A percentile compares a stretch with the other conserved stretches of the same genome.
Evolutionary conservation across 2,329 filamentous ascomycete genomes (phyloP).

Genomic region (Neonectria coccinea): DNA sequence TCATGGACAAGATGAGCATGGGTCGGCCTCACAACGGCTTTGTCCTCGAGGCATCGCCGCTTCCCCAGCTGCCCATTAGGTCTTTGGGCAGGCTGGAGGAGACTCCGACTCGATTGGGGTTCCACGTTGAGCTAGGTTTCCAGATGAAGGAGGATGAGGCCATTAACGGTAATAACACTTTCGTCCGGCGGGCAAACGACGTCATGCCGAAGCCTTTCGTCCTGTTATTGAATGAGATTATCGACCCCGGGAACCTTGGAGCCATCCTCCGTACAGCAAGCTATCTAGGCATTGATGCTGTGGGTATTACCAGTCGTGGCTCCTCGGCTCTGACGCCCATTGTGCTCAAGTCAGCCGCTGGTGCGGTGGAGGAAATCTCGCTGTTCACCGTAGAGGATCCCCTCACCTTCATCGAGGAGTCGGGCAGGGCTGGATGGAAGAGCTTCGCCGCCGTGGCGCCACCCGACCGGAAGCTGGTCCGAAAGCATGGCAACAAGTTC

Average conservation of each 20-base stretch:
- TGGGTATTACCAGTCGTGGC: constrained; percentile 79
- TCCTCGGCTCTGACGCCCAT: constrained; percentile 81
- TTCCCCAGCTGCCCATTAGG: constrained; percentile 77
- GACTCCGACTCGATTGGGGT: constrained; percentile 60
- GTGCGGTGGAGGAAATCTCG: constrained; percentile 83
- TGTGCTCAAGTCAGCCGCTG: constrained; percentile 87
- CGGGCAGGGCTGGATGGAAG: constrained; percentile 79
- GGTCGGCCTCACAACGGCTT: constrained; percentile 91
- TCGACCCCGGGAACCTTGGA: constrained; percentile 91
- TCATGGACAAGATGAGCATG: constrained; percentile 86
- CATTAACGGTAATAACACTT: constrained; percentile 76
- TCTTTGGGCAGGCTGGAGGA: constrained; percentile 65
- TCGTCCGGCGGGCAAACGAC: constrained; percentile 53
- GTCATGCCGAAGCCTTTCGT: constrained; percentile 72
- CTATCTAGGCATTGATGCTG: constrained; percentile 89
- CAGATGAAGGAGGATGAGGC: constrained; percentile 80
- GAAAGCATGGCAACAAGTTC: constrained; percentile 55
- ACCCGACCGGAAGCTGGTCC: constrained; percentile 50
- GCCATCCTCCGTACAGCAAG: constrained; percentile 89
- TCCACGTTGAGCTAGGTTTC: constrained; percentile 69
- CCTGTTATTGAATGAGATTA: constrained; percentile 78
- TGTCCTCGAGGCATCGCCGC: constrained; percentile 85
- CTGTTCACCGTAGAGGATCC: constrained; percentile 78
- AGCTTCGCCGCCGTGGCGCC: constrained; percentile 80
- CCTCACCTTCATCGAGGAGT: constrained; percentile 75